Evolutionary conservation across 805 yeast genomes (phyloP).

Genomic region (Monosporozyma servazzii): DNA sequence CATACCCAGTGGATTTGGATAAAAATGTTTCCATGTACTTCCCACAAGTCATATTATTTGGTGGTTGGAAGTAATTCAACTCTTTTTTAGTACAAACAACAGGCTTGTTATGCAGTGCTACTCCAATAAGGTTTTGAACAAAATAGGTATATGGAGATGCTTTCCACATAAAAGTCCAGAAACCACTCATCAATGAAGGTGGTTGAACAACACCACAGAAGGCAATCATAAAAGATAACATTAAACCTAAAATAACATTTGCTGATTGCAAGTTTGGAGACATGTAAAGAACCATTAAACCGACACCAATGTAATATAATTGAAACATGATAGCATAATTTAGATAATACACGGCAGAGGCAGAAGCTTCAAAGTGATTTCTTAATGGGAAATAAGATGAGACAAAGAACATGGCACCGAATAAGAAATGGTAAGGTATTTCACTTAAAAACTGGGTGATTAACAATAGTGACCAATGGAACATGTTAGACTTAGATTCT

Average conservation of each 20-base stretch:
- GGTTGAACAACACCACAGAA: conserved; percentile 36
- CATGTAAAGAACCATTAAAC: conserved; percentile 26
- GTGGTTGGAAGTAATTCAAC: conserved; percentile 15
- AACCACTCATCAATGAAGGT: conserved; percentile 30
- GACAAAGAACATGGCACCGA: conserved; percentile 29
- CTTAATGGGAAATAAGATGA: conserved; percentile 35
- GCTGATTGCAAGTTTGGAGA: conserved; percentile 24
- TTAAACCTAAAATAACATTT: conserved; percentile 18
- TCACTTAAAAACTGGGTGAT: conserved; percentile 30
- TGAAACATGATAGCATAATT: conserved; percentile 36
- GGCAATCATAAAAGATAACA: conserved; percentile 26
- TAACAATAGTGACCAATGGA: conserved; percentile 33
- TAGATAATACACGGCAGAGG: conserved; percentile 45
- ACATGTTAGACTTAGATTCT: conserved; percentile 35
- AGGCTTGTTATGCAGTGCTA: conserved; percentile 38
- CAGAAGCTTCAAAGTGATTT: conserved; percentile 23
- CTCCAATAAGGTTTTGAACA: conserved; percentile 38
- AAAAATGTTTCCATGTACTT: conserved; percentile 16
- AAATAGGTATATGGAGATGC: conserved; percentile 37
- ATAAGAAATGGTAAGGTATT: conserved; percentile 28
- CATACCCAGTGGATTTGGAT: conserved; percentile 17
- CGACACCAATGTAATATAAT: conserved; percentile 35
- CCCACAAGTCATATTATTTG: conserved; percentile 18
- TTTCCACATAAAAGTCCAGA: conserved; percentile 37
- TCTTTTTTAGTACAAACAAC: conserved; percentile 35